Base-by-base conservation (phyloP, 2,329 filamentous ascomycete species). In the Alternaria gaisen region DNA sequence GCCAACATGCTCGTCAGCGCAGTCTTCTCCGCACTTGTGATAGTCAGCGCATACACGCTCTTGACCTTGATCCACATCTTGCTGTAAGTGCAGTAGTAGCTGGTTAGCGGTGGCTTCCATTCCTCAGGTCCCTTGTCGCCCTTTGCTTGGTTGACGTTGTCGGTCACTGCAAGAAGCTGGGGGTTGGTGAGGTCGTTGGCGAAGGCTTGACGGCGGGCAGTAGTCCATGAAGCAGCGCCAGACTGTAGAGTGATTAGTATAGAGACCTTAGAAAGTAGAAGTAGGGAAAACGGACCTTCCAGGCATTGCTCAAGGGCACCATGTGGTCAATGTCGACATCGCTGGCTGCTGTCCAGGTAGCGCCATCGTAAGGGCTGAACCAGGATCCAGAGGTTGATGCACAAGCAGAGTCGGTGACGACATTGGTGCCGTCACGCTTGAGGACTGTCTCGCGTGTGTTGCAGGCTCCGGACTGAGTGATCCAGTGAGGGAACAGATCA, bases 291-390 rank as follows among this genome's bases (percentile, higher is more conserved):
- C 83, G 71, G 67, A 88, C 86, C 63, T 90, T 88, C 91, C 91
- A 94, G 5, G 91, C 91, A 72, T 94, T 92, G 74, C 90, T 89
- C 62, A 96, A 77, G 1, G 92, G 91, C 3, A 96, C 91, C 80
- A 95, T 84, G 76, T 95, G 92, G 76, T 95, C 92, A 61, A 95
- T 94, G 68, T 94, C 91, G 1, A 95, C 77, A 68, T 94, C 90
- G 18, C 83, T 85, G 1, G 91, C 86, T 0, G 82, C 81, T 0
- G 87, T 90, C 89, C 90, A 93, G 1, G 83, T 87, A 0, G 81
- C 88, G 16, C 91, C 91, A 71, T 94, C 92, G 74, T 91, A 95
- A 0, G 90, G 90, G 36, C 86, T 89, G 41, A 76, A 79, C 92
- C 92, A 95, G 0, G 81, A 83, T 5, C 92, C 92, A 3, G 86